These are phyloP conservation scores for Huntiella moniliformis DNA, from an alignment of 2,329 filamentous ascomycete genomes.

Conservation along the genomic window DNA sequence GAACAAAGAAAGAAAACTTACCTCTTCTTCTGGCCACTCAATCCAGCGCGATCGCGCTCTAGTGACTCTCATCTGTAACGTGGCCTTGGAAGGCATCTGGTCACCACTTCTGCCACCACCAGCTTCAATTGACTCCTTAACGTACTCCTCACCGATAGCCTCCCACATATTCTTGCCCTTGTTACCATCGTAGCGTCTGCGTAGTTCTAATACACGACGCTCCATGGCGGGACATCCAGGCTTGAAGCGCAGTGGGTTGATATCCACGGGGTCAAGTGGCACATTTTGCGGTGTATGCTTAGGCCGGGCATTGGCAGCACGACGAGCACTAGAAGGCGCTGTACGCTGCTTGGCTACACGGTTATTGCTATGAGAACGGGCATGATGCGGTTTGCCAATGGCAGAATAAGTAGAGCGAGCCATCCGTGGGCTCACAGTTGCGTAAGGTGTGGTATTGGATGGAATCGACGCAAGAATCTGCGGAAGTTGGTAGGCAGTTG, in stretches of 20 bases:
- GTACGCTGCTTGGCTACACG: neutral
- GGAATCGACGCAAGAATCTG: too few species aligned
- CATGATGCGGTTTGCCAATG: too few species aligned
- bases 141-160: constrained; percentile 27
- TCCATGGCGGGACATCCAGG: constrained; percentile 28
- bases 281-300: constrained; percentile 1
- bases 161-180: constrained; percentile 43
- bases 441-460: too few species aligned
- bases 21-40: constrained; percentile 30
- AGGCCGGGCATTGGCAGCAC: neutral
- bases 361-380: neutral
- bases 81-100: constrained; percentile 25
- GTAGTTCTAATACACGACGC: constrained; percentile 29
- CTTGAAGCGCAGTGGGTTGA: constrained; percentile 22
- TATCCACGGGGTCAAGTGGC: neutral
- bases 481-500: too few species aligned
- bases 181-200: constrained; percentile 25
- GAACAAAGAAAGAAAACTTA: constrained; percentile 19
- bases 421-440: too few species aligned
- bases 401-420: too few species aligned
- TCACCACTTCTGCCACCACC: constrained; percentile 12
- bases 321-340: neutral
- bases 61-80: constrained; percentile 38
- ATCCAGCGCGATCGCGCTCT: constrained; percentile 30
- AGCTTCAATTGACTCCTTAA: constrained; percentile 8